Evolutionary conservation across 2,329 filamentous ascomycete genomes (phyloP).

Genomic region (Monilinia vaccinii-corymbosi): DNA sequence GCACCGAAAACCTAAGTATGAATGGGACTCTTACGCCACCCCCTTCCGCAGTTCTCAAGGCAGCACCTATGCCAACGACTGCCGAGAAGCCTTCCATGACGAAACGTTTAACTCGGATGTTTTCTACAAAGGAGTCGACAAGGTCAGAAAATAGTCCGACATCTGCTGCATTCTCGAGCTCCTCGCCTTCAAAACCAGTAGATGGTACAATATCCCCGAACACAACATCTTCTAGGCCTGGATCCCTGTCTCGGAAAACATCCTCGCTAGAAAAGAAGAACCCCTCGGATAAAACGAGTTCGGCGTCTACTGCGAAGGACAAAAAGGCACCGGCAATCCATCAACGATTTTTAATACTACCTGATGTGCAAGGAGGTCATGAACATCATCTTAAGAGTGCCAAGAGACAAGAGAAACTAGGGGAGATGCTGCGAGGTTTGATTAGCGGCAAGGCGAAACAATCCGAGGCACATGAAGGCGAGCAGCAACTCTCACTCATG

Average conservation of each 20-base stretch:
- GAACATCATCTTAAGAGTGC: slow-evolving; percentile 83
- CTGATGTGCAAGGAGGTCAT: slow-evolving; percentile 58
- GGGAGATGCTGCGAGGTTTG: slow-evolving; percentile 81
- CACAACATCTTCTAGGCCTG: slow-evolving; percentile 29
- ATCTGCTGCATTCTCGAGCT: slow-evolving; percentile 26
- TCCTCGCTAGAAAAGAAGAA: slow-evolving; percentile 36
- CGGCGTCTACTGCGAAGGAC: slow-evolving; percentile 19
- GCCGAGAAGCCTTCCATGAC: slow-evolving; percentile 52
- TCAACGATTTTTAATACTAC: slow-evolving; percentile 43
- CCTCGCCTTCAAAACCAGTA: slow-evolving; percentile 26
- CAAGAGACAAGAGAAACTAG: slow-evolving; percentile 87
- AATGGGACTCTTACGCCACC: slow-evolving; percentile 28
- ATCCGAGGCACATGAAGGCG: slow-evolving; percentile 48
- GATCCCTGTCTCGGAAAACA: slow-evolving; percentile 36
- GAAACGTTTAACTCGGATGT: slow-evolving; percentile 56
- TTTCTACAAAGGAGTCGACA: slow-evolving; percentile 47
- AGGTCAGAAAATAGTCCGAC: slow-evolving; percentile 21
- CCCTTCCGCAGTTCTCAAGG: slow-evolving; percentile 21
- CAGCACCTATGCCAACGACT: slow-evolving; percentile 14
- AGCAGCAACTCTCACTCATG: slow-evolving; percentile 83
- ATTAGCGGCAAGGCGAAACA: slow-evolving; percentile 76
- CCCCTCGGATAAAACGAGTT: slow-evolving; percentile 19
- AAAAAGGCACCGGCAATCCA: slow-evolving; percentile 21
- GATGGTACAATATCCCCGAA: slow-evolving; percentile 17
- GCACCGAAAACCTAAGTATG: slow-evolving; percentile 22